Evolutionary conservation across 2,329 filamentous ascomycete genomes (phyloP), one percentile per base, ranked within the genome.

Genomic region (Ophiostoma angusticollis): DNA sequence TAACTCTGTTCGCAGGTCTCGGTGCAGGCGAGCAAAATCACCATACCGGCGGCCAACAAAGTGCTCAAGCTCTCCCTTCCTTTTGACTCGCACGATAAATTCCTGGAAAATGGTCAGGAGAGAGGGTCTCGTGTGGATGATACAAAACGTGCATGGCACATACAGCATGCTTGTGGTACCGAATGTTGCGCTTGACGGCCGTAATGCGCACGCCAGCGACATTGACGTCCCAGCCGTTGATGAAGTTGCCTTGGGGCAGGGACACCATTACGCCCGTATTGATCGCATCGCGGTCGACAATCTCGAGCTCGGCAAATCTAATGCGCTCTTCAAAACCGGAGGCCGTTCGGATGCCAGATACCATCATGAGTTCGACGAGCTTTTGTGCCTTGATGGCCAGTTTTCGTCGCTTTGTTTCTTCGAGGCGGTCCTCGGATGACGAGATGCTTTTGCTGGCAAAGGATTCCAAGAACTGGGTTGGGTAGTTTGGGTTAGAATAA

Each of bases 331-430:
- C 91, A 56, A 96, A 98, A 2, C 91, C 91, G 5, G 87, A 95
- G 4, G 91, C 86, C 1, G 91, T 98, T 24, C 84, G 84, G 42
- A 98, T 81, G 27, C 91, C 91, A 7, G 89, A 96, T 8, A 98
- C 91, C 86, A 98, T 95, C 91, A 98, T 98, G 45, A 98, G 68
- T 67, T 98, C 91, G 9, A 98, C 84, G 42, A 98, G 65, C 64
- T 98, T 98, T 58, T 91, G 80, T 34, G 84, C 85, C 70, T 98
- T 98, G 51, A 80, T 69, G 4, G 91, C 89, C 47, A 98, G 64
- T 60, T 98, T 98, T 48, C 79, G 73, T 42, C 91, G 75, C 65
- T 98, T 98, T 9, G 91, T 96, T 60, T 95, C 86, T 61, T 98
- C 91, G 22, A 96, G 65, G 4, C 91, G 77, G 57, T 98, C 91